Base-by-base conservation (phyloP, 73 alveolate genomes). In the Urostyla sp. region DNA sequence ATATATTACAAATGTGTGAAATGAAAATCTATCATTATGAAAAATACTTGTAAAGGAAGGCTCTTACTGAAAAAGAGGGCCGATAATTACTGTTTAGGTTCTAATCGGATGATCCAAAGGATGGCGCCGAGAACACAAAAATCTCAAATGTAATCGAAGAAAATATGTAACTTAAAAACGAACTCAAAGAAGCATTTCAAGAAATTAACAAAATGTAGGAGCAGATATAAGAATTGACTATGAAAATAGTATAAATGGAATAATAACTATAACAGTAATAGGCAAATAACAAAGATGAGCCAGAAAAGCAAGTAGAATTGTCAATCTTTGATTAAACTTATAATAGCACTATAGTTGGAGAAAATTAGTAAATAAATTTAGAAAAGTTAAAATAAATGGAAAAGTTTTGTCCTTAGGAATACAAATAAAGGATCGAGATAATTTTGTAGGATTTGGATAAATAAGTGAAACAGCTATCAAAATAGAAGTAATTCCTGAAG, bases 91-190 rank as follows among this genome's bases (percentile, higher is more conserved):
- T 69, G 56, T 69, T 75, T 27, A 53, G 38, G 30, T 54, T 54
- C 18, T 56, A 59, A 57, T 27, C 31, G 43, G 58, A 72, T 54
- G 84, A 72, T 23, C 75, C 84, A 16, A 51, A 80, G 67, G 79
- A 80, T 16, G 83, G 72, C 0, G 54, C 63, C 40, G 48, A 58
- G 20, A 73, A 49, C 31, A 73, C 54, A 6, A 69, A 81, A 55
- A 72, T 81, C n/a, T 40, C 85, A 38, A 81, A 81, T 61, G 91
- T 81, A 1, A 86, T 81, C 4, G 86, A 81, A n/a, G 91, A 81
- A n/a, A 81, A 81, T 53, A 81, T 32, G 76, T 23, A 69, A 3
- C 52, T 81, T 34, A 69, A 72, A 67, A 21, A 72, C 23, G 78
- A 61, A 35, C 73, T 81, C 2, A 61, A 81, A 48, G 91, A 72